Percentiles rank a stretch among this genome's conserved stretches.
These are phyloP conservation scores for Agaricus subrufescens DNA, from an alignment of 768 basidiomycete genomes.

Conservation along the genomic window DNA sequence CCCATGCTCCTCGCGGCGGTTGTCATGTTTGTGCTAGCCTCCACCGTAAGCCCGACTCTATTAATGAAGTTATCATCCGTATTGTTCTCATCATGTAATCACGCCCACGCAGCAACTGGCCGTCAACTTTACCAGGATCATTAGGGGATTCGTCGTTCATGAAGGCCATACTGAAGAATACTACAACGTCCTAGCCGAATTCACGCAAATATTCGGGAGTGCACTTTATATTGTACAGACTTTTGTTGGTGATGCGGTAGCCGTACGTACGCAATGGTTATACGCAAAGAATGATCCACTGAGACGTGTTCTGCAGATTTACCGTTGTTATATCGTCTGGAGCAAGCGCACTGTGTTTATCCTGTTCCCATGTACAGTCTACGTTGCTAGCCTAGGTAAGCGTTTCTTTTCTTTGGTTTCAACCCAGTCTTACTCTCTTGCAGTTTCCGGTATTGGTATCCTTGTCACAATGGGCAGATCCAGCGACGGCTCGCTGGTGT, in stretches of 20 bases:
- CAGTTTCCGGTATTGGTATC: constrained; percentile 25
- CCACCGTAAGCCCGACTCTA: constrained; percentile 19
- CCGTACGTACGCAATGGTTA: constrained; percentile 19
- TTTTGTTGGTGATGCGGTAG: constrained; percentile 31
- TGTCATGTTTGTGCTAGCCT: constrained; percentile 27
- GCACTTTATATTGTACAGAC: constrained; percentile 32
- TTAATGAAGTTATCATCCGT: neutral
- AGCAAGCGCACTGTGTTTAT: constrained; percentile 17
- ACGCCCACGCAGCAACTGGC: constrained; percentile 26
- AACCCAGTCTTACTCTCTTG: neutral
- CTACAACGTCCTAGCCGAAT: constrained; percentile 28
- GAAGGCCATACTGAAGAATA: constrained; percentile 24
- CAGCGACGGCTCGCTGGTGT: constrained; percentile 23
- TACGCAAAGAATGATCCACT: neutral
- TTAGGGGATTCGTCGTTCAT: constrained; percentile 27
- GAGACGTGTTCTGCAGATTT: constrained; percentile 16
- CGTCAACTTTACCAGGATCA: constrained; percentile 29
- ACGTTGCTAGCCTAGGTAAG: constrained; percentile 26
- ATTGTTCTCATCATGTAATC: neutral
- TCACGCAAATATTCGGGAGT: constrained; percentile 32
- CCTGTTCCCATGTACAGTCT: constrained; percentile 22
- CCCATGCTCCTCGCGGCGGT: constrained; percentile 26
- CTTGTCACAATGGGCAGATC: constrained; percentile 26
- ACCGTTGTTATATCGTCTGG: constrained; percentile 30
- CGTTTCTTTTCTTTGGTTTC: neutral